Conservation (phyloP, 2,329 filamentous ascomycete species). For the Fusarium protoensiforme region DNA sequence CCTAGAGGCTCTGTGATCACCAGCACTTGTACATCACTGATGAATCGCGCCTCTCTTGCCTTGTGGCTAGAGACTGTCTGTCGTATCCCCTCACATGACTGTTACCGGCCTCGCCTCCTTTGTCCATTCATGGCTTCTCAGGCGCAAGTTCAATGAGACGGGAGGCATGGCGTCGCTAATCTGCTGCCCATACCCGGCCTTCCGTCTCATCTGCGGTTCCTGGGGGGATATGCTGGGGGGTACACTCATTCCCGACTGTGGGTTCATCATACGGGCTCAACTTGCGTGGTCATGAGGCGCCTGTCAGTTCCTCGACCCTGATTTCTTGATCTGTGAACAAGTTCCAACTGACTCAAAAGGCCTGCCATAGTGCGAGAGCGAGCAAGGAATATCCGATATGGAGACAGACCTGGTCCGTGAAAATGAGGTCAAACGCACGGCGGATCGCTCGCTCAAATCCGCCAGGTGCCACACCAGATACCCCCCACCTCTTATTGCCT, state of each 20-base stretch:
- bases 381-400: constrained; percentile 29
- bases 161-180: constrained; percentile 3
- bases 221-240: background rate
- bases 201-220: background rate
- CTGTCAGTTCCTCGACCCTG: background rate
- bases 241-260: background rate
- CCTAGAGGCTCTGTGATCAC: constrained; percentile 8
- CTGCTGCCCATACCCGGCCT: background rate
- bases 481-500: constrained; percentile 30
- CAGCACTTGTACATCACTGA: constrained; percentile 22
- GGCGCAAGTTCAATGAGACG: background rate
- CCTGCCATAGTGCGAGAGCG: constrained; percentile 6
- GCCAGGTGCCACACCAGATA: constrained; percentile 27
- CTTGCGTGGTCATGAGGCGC: background rate
- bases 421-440: constrained; percentile 41
- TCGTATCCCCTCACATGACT: background rate
- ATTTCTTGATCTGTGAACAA: constrained; percentile 1
- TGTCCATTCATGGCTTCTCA: background rate
- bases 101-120: constrained; percentile 3
- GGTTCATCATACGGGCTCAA: background rate
- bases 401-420: constrained; percentile 29
- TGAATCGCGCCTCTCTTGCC: constrained; percentile 6
- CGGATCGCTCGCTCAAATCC: constrained; percentile 39
- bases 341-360: constrained; percentile 1
- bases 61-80: constrained; percentile 8